Evolutionary conservation across 2,329 filamentous ascomycete species (phyloP), one percentile per base, ranked within the genome.

Genomic region (Penicillium expansum): DNA sequence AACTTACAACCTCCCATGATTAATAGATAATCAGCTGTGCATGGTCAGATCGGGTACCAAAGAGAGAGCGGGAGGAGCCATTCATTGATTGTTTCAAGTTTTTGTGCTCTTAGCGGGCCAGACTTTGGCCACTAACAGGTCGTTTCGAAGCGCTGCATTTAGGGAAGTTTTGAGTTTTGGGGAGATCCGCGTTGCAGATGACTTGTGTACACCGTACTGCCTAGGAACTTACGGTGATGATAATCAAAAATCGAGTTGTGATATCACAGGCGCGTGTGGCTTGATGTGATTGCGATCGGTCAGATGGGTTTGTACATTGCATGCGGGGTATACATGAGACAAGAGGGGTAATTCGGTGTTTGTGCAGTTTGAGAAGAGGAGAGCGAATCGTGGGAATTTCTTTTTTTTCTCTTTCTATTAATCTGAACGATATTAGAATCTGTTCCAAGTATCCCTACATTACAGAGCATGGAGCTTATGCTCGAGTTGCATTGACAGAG

Each of bases 11-110:
- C 11, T 18, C 42, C 16, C 9, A 9, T 27, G 45, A 56, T 50
- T 53, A 32, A 48, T 50, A 48, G 33, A 58, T 60, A 59, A 64
- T 63, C 59, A 39, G 51, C 62, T 52, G 57, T 37, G 59, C 61
- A 60, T 64, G 52, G 57, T 63, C 57, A 56, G 58, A 59, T 57
- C 48, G 32, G 16, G 37, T 54, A 53, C 45, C 42, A 33, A 51
- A 38, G 18, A 61, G 56, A 53, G 51, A 48, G 56, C 52, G 52
- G 55, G 53, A 54, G 44, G 27, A 35, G 41, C 52, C 33, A 44
- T 43, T 48, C 6, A 48, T 52, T 63, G 60, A 53, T 56, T 56
- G 50, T 45, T 24, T 33, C 16, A 38, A 11, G 8, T 27, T 13
- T n/a, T 53, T 24, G 29, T 51, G 43, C 29, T 43, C 32, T 44